Conservation (phyloP, 768 basidiomycete genomes). For the Floccularia luteovirens region DNA sequence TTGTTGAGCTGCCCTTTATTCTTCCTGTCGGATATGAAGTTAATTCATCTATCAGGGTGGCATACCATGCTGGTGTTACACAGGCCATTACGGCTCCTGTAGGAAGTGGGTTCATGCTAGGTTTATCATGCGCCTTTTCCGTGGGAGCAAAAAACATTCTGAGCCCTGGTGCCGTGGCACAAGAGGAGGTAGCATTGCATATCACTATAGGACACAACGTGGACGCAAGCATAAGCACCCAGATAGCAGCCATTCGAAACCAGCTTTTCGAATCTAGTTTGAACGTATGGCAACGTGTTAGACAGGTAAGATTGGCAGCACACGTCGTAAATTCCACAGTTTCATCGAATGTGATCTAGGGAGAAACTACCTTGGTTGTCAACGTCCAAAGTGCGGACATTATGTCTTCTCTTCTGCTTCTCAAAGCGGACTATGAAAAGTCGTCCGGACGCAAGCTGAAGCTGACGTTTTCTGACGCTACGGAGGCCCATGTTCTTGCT, state of each 20-base stretch:
- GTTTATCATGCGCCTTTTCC: slow-evolving; percentile 56
- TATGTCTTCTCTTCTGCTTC: slow-evolving; percentile 58
- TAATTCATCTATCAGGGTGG: slow-evolving; percentile 35
- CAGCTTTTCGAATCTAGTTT: slow-evolving; percentile 28
- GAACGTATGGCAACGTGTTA: slow-evolving; percentile 27
- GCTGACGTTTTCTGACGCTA: slow-evolving; percentile 51
- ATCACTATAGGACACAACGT: slow-evolving; percentile 30
- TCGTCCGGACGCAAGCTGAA: slow-evolving; percentile 19
- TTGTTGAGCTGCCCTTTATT: slow-evolving; percentile 25
- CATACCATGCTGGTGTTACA: slow-evolving; percentile 71
- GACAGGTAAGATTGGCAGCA: slow-evolving; percentile 18
- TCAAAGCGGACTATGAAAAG: slow-evolving; percentile 48
- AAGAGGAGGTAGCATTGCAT: slow-evolving; percentile 60
- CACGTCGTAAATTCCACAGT: slow-evolving; percentile 18
- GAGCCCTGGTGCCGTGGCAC: slow-evolving; percentile 55
- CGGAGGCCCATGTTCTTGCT: slow-evolving; percentile 59
- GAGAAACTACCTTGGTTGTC: slow-evolving; percentile 56
- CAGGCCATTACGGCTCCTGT: slow-evolving; percentile 56
- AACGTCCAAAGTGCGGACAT: slow-evolving; percentile 66
- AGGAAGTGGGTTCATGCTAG: slow-evolving; percentile 47
- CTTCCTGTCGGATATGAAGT: slow-evolving; percentile 1
- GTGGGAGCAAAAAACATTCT: slow-evolving; percentile 53
- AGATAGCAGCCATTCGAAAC: slow-evolving; percentile 47
- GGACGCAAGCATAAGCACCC: slow-evolving; percentile 50
- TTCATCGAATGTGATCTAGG: slow-evolving; percentile 25